Base-by-base conservation (phyloP, 1,284 basidiomycete species). In the Trametes pubescens region DNA sequence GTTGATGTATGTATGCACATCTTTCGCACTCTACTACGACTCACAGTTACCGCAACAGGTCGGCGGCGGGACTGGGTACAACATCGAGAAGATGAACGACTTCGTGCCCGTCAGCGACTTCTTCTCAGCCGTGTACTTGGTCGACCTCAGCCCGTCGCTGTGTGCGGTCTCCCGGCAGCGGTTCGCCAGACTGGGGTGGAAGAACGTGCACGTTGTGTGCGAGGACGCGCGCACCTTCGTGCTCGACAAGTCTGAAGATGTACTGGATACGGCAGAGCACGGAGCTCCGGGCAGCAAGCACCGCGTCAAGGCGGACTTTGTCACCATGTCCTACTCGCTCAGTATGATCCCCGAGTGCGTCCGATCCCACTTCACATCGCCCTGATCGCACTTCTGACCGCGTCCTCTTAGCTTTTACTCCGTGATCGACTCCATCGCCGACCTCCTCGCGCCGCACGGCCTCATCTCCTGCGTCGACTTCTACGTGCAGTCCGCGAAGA, bases 291-390 rank as follows among this genome's bases (percentile, higher is more conserved):
- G 26, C 9, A 48, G 59, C 22, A 65, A 63, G 35, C 61, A 66
- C 26, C 35, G 35, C 4, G 38, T 59, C 46, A 68, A 68, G 48
- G 69, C 69, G 2, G 65, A 70, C 40, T 65, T 63, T 54, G 56
- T 70, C 48, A 68, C 55, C 62, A 68, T 68, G 69, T 70, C 69
- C 0, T 70, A 70, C 24, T 70, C 69, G 2, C 59, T 70, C 13
- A 70, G 69, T 43, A 70, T 70, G 69, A 68, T 70, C 49, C 69
- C 69, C 14, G 69, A 70, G 69, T 70, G 57, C 35, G 69, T 62
- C 16, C 32, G 8, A 18, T 5, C 14, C 29, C 14, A 4, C 1
- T 37, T 6, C n/a, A 9, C 13, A 6, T 5, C 2, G 18, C 13
- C n/a, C 8, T 44, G 29, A 22, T n/a, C 22, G 43, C 2, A 2